phyloP scores from a whole-genome alignment of 345 rosid species.

The Cardiospermum halicacabum region DNA sequence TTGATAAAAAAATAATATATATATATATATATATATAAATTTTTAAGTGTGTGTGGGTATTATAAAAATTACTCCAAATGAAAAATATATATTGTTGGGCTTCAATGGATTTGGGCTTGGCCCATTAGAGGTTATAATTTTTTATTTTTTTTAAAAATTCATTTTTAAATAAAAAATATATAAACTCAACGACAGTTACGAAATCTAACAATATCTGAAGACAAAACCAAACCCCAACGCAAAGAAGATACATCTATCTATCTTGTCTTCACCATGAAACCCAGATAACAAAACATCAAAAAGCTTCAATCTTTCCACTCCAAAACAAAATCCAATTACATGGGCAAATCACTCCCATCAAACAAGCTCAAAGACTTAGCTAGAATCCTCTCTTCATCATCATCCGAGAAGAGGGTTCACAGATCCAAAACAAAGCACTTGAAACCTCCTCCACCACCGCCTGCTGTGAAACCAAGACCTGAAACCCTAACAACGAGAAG shows the following conservation, averaged over 20 bases:
- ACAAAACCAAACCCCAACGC: background rate
- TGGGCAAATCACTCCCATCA: conserved; percentile 56
- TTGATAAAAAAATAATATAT: no score
- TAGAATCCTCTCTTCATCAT: conserved; percentile 28
- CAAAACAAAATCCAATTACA: conserved; percentile 19
- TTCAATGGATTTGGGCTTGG: no score
- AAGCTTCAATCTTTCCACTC: background rate
- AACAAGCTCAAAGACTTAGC: conserved; percentile 36
- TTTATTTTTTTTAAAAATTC: no score
- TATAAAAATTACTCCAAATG: no score
- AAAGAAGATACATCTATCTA: background rate
- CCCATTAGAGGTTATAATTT: no score
- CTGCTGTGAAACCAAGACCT: background rate
- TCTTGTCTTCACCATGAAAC: conserved; percentile 21
- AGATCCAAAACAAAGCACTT: conserved; percentile 20
- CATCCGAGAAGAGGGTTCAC: conserved; percentile 27
- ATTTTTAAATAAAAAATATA: no score
- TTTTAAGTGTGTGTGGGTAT: no score
- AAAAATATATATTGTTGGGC: no score
- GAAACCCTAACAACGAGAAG: background rate
- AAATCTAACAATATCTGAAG: background rate
- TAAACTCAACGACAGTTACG: no score
- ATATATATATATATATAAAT: no score
- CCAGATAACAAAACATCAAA: conserved; percentile 5
- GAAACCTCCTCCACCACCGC: conserved; percentile 22